Evolutionary conservation across 2,329 filamentous ascomycete species (phyloP).

Genomic region (Pseudocercospora vitis): DNA sequence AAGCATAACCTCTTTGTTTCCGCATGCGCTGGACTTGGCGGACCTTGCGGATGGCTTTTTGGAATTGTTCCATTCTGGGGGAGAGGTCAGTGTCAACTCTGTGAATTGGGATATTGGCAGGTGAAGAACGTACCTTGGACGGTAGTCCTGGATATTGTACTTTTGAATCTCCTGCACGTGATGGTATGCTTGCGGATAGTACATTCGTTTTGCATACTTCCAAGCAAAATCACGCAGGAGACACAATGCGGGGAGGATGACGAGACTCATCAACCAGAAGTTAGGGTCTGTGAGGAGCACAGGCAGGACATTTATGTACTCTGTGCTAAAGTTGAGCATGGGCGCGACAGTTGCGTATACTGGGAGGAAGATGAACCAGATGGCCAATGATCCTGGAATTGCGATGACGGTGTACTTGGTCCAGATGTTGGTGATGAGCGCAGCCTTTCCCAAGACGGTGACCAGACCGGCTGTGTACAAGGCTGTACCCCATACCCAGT

Average conservation of each 20-base stretch:
- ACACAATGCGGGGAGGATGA: conserved; percentile 76
- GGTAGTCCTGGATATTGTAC: conserved; percentile 99
- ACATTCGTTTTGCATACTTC: conserved; percentile 99
- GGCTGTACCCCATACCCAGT: conserved; percentile 98
- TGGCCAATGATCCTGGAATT: conserved; percentile 86
- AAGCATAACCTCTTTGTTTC: conserved; percentile 97
- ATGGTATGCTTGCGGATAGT: conserved; percentile 91
- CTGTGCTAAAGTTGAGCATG: conserved; percentile 73
- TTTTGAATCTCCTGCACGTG: conserved; percentile 99
- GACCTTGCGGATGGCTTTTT: conserved; percentile 98
- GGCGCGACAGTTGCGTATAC: conserved; percentile 85
- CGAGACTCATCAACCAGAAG: conserved; percentile 88
- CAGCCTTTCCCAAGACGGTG: conserved; percentile 92
- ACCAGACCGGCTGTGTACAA: conserved; percentile 91
- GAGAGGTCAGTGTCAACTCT: conserved; percentile 18
- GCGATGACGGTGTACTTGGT: conserved; percentile 96
- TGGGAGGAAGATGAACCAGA: conserved; percentile 90
- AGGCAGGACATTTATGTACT: conserved; percentile 83
- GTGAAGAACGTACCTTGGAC: conserved; percentile 69
- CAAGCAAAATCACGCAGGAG: conserved; percentile 86
- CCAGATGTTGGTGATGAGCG: conserved; percentile 95
- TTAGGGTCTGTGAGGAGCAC: conserved; percentile 75
- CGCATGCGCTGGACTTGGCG: conserved; percentile 98
- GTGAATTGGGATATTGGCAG: not conserved
- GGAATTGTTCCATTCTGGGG: conserved; percentile 94